phyloP scores from a whole-genome alignment of 1,139 yeast genomes.

The Arxiozyma bovina region DNA sequence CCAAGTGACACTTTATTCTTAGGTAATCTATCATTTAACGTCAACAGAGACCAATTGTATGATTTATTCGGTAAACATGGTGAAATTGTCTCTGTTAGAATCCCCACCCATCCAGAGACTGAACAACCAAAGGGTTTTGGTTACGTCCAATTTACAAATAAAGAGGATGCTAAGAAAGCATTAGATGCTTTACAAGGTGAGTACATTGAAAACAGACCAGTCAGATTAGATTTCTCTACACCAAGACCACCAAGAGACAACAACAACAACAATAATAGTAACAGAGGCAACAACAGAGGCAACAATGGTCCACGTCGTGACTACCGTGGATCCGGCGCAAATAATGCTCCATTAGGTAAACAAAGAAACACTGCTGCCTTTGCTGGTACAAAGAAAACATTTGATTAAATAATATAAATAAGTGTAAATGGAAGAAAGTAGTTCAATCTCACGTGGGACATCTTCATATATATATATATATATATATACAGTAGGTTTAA shows the following conservation, averaged over 20 bases:
- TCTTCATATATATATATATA: neutral
- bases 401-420: slow-evolving; percentile 42
- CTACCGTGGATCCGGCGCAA: slow-evolving; percentile 38
- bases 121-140: slow-evolving; percentile 99
- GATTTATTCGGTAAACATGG: slow-evolving; percentile 71
- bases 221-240: slow-evolving; percentile 89
- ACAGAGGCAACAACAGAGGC: slow-evolving; percentile 35
- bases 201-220: slow-evolving; percentile 83
- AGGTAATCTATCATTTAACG: slow-evolving; percentile 90
- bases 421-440: no score
- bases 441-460: neutral
- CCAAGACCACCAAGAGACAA: slow-evolving; percentile 56
- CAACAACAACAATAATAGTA: slow-evolving; percentile 39
- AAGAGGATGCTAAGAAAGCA: slow-evolving; percentile 89
- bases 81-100: slow-evolving; percentile 74
- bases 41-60: slow-evolving; percentile 68
- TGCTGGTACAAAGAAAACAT: slow-evolving; percentile 70
- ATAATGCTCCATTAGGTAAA: slow-evolving; percentile 44
- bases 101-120: slow-evolving; percentile 97
- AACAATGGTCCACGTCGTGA: slow-evolving; percentile 36
- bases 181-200: slow-evolving; percentile 82
- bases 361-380: slow-evolving; percentile 42
- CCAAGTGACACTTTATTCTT: slow-evolving; percentile 94
- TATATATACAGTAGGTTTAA: neutral
- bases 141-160: slow-evolving; percentile 78